Percentiles rank a stretch among this genome's conserved stretches.
These are phyloP conservation scores for Primulina eburnea DNA, from an alignment of 257 asterid species.

Conservation along the genomic window DNA sequence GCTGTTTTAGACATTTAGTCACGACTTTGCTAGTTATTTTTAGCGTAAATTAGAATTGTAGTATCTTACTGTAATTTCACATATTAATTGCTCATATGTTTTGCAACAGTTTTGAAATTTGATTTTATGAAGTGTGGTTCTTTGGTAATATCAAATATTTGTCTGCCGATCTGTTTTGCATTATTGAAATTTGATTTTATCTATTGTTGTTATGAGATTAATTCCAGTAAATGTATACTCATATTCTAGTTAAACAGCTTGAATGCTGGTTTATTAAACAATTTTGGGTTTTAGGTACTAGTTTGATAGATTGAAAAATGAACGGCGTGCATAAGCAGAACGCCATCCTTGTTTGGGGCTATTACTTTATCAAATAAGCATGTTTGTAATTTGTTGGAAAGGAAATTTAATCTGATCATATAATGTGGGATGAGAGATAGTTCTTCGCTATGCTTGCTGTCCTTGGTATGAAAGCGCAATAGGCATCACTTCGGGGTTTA, in stretches of 20 bases:
- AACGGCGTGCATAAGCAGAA: too few species aligned
- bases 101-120: background rate
- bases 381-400: background rate
- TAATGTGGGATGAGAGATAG: background rate
- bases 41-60: conserved; percentile 6
- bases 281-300: too few species aligned
- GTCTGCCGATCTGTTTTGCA: background rate
- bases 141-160: too few species aligned
- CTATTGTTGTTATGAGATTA: background rate
- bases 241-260: background rate
- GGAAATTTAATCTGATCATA: background rate
- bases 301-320: background rate
- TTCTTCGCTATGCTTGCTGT: background rate
- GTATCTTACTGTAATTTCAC: conserved; percentile 5
- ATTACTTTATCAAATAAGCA: background rate
- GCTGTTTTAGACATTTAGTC: background rate
- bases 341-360: background rate
- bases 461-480: background rate
- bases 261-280: background rate
- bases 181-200: background rate
- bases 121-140: background rate
- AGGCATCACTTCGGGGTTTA: background rate
- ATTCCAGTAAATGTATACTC: background rate
- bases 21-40: conserved; percentile 17
- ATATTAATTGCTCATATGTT: conserved; percentile 7